phyloP scores from a whole-genome alignment of 2,329 filamentous ascomycete genomes.

The Periglandula ipomoeae region DNA sequence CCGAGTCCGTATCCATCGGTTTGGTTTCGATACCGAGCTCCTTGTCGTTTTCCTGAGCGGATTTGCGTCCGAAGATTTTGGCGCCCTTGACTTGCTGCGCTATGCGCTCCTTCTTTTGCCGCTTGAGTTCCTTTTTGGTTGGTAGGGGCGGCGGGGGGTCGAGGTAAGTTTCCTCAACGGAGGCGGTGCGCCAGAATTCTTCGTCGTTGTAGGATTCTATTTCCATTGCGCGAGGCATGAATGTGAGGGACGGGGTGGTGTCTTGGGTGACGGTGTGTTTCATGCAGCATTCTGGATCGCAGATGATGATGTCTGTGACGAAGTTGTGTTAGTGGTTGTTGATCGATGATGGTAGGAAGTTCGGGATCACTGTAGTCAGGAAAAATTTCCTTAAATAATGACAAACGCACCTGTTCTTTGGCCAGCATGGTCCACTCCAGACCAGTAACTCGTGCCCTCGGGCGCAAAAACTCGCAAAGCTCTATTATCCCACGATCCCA shows the following conservation, averaged over 20 bases:
- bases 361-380: too few species aligned
- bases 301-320: not conserved
- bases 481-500: too few species aligned
- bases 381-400: too few species aligned
- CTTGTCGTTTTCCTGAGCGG: not conserved
- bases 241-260: conserved; percentile 15
- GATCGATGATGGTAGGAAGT: too few species aligned
- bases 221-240: too few species aligned
- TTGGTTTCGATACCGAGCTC: not conserved
- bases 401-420: too few species aligned
- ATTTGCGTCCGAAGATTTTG: not conserved
- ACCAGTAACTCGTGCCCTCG: too few species aligned
- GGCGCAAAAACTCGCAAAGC: too few species aligned
- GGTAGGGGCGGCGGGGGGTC: conserved; percentile 17
- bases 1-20: not conserved
- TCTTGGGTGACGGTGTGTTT: conserved; percentile 13
- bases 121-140: conserved; percentile 1
- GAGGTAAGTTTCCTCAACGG: conserved; percentile 16
- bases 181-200: too few species aligned
- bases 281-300: conserved; percentile 17
- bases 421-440: too few species aligned
- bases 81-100: not conserved
- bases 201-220: too few species aligned
- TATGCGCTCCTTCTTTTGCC: not conserved
- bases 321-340: not conserved